Base-by-base conservation (phyloP, 2,329 filamentous ascomycete genomes). In the Emmonsiellopsis sp. region DNA sequence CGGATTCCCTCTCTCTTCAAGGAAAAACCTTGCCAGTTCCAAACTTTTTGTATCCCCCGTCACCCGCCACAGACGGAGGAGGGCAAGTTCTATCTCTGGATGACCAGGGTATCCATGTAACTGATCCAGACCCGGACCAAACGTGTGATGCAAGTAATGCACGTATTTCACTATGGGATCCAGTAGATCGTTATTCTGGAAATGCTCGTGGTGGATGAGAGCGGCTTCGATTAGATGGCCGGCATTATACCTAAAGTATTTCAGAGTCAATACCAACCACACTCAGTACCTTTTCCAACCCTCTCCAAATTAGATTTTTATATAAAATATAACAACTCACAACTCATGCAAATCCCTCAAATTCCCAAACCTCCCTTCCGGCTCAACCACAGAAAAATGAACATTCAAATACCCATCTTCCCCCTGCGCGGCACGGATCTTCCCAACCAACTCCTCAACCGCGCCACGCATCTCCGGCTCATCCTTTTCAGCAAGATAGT, bases 191-290 rank as follows among this genome's bases (percentile, higher is more conserved):
- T 76, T 67, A 55, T 80, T 81, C 33, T 72, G 67, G 60, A 78
- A 82, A 42, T 76, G 70, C 2, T 74, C 65, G n/a, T 72, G 64
- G 55, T 84, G 80, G 0, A 80, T 79, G 3, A 84, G 64, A 2
- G 80, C 80, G 0, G 75, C 81, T 64, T 84, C 81, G 47, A 83
- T 81, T 9, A 85, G 65, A 63, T 85, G 81, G 0, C 82, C 81
- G 8, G 75, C 76, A 56, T 83, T 83, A 61, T 83, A 82, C 55
- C 77, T 79, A 37, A n/a, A 13, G 13, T 10, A 47, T 27, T n/a
- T 31, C 17, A 17, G n/a, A 5, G 27, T n/a, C 13, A 52, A 46
- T 36, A n/a, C 8, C 34, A 31, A 27, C 10, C 21, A 27, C 5
- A 27, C 17, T 17, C 17, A 17, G 17, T 17, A 17, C 21, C 5